Percentiles rank a stretch among this genome's conserved stretches.
phyloP scores from a whole-genome alignment of 139 green algal genomes.

The Chlorella ohadii region DNA sequence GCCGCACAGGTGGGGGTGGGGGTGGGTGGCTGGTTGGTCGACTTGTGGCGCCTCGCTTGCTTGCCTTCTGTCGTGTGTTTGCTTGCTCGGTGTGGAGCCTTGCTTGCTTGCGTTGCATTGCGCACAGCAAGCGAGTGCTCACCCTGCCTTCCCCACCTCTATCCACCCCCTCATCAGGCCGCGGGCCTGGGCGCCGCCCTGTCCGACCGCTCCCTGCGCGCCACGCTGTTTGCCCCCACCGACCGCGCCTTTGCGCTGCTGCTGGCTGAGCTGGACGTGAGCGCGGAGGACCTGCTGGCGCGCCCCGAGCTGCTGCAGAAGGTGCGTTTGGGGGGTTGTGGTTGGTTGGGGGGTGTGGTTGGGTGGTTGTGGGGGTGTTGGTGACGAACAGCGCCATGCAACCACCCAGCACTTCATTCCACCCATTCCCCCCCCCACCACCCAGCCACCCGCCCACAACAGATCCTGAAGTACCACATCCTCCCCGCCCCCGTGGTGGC shows the following conservation, averaged over 20 bases:
- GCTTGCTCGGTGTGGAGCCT: no score
- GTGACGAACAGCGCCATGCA: no score
- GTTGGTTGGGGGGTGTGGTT: neutral
- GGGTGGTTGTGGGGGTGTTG: no score
- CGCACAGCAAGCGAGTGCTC: no score
- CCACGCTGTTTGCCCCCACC: constrained; percentile 44
- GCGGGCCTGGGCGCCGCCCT: constrained; percentile 33
- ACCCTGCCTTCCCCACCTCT: neutral
- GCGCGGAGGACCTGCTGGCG: neutral
- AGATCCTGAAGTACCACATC: constrained; percentile 48
- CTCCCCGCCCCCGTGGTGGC: constrained; percentile 18
- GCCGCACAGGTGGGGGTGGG: neutral
- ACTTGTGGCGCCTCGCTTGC: neutral
- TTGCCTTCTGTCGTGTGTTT: neutral
- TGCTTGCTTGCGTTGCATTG: no score
- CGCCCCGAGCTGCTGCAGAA: constrained; percentile 16
- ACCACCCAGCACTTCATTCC: no score
- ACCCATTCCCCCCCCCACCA: no score
- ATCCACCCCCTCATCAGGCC: neutral
- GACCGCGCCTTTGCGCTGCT: constrained; percentile 25
- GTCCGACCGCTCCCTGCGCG: constrained; percentile 12
- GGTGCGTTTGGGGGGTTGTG: neutral
- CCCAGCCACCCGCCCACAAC: neutral
- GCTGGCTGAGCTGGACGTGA: constrained; percentile 13
- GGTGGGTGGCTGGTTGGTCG: neutral